These are phyloP conservation scores for Wickerhamomyces subpelliculosus DNA, from an alignment of 805 yeast species.

Conservation along the genomic window DNA sequence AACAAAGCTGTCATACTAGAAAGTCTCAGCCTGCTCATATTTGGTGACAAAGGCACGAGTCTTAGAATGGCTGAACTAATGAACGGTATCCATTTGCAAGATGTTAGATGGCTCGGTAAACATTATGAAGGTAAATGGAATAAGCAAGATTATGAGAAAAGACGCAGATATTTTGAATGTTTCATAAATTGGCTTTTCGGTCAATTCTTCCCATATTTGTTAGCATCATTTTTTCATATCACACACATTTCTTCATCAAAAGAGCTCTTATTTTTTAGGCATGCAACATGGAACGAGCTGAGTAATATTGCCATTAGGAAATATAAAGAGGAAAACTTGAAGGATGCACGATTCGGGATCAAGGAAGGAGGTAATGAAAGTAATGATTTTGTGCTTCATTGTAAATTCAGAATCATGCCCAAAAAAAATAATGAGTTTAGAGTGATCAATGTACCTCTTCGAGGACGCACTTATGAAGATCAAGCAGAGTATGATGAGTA, in stretches of 20 bases:
- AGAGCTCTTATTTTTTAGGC: conserved; percentile 45
- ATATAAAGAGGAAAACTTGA: conserved; percentile 36
- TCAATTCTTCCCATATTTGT: conserved; percentile 36
- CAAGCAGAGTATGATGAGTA: conserved; percentile 27
- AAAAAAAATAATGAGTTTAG: conserved; percentile 50
- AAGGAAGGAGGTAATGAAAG: conserved; percentile 19
- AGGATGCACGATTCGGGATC: no score
- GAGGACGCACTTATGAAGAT: conserved; percentile 27
- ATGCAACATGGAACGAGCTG: conserved; percentile 62
- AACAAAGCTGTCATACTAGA: conserved; percentile 39
- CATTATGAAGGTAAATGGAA: conserved; percentile 19
- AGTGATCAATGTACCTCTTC: conserved; percentile 49
- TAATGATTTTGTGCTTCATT: conserved; percentile 12
- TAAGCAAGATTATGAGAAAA: conserved; percentile 34
- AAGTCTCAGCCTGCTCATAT: conserved; percentile 31
- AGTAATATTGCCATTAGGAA: no score
- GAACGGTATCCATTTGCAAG: conserved; percentile 31
- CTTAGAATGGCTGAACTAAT: conserved; percentile 27
- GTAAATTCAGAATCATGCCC: conserved; percentile 48
- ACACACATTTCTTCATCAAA: conserved; percentile 45
- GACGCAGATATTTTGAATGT: conserved; percentile 28
- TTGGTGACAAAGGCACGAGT: conserved; percentile 29
- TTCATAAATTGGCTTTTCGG: conserved; percentile 57
- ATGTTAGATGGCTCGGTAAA: conserved; percentile 51
- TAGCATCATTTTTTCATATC: conserved; percentile 56